A percentile compares a stretch with the other conserved stretches of the same genome.
phyloP scores from a whole-genome alignment of 345 rosid genomes.

The Salix brachista region DNA sequence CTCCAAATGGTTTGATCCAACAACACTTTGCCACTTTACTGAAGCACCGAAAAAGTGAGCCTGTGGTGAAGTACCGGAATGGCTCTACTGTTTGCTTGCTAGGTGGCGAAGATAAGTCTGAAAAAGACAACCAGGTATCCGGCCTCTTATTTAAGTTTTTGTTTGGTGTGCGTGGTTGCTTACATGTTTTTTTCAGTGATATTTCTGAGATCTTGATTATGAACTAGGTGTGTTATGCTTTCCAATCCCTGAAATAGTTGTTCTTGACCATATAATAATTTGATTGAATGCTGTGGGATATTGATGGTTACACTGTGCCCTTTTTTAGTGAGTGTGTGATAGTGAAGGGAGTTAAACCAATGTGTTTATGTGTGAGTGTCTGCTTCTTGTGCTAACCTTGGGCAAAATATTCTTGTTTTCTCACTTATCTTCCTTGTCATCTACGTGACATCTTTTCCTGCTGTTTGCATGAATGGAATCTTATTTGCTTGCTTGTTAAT shows the following conservation, averaged over 20 bases:
- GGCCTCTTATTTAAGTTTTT: neutral
- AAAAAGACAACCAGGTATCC: conserved; percentile 41
- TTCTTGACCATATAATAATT: too few species aligned
- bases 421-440: neutral
- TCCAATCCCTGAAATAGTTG: too few species aligned
- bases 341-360: too few species aligned
- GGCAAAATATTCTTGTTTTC: neutral
- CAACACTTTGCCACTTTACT: conserved; percentile 21
- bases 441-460: neutral
- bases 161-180: neutral
- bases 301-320: too few species aligned
- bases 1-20: conserved; percentile 12
- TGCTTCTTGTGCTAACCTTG: neutral
- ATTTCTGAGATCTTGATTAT: neutral
- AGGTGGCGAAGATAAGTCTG: conserved; percentile 60
- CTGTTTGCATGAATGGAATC: neutral
- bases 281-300: too few species aligned
- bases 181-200: neutral
- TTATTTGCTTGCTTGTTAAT: neutral
- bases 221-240: neutral
- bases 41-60: conserved; percentile 16
- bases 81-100: conserved; percentile 46
- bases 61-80: conserved; percentile 22
- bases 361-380: neutral
- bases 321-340: neutral